phyloP scores from a whole-genome alignment of 805 yeast genomes.

The Suhomyces prunicola region DNA sequence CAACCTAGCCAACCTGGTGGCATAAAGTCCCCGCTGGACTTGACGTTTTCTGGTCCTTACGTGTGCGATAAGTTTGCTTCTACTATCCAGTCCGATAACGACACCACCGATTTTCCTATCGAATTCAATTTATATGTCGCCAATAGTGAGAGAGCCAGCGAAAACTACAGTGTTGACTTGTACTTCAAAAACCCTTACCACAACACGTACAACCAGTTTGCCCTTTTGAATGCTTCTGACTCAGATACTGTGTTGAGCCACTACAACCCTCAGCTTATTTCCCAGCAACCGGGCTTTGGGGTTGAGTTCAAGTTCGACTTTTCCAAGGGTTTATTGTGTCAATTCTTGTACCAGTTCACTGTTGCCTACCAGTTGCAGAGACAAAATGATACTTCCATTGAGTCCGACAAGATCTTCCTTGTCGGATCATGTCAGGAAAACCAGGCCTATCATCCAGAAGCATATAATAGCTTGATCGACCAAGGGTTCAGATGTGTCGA shows the following conservation, averaged over 20 bases:
- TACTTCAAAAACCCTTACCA: constrained; percentile 13
- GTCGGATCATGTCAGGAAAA: constrained; percentile 15
- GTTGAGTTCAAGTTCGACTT: constrained; percentile 15
- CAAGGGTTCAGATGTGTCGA: constrained; percentile 16
- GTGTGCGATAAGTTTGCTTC: constrained; percentile 18
- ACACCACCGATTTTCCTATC: constrained; percentile 16
- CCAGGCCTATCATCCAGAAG: constrained; percentile 10
- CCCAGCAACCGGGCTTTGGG: constrained; percentile 13
- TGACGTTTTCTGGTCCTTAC: constrained; percentile 11
- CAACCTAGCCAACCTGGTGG: not conserved
- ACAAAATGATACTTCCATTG: not conserved
- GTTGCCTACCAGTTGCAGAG: constrained; percentile 13
- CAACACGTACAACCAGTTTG: constrained; percentile 7
- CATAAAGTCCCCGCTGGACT: constrained; percentile 10
- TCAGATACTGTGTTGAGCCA: constrained; percentile 3
- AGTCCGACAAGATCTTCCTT: constrained; percentile 15
- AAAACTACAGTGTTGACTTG: constrained; percentile 16
- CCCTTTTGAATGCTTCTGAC: constrained; percentile 9
- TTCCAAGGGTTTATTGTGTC: constrained; percentile 14
- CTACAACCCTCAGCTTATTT: constrained; percentile 12
- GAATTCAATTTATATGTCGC: constrained; percentile 15
- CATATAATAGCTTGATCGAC: constrained; percentile 4
- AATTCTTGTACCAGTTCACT: constrained; percentile 16
- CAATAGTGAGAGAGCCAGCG: constrained; percentile 4
- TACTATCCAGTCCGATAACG: constrained; percentile 10